Percentiles rank a stretch among this genome's conserved stretches.
Conservation (phyloP, 2,329 filamentous ascomycete species). For the Aspergillus candidus region DNA sequence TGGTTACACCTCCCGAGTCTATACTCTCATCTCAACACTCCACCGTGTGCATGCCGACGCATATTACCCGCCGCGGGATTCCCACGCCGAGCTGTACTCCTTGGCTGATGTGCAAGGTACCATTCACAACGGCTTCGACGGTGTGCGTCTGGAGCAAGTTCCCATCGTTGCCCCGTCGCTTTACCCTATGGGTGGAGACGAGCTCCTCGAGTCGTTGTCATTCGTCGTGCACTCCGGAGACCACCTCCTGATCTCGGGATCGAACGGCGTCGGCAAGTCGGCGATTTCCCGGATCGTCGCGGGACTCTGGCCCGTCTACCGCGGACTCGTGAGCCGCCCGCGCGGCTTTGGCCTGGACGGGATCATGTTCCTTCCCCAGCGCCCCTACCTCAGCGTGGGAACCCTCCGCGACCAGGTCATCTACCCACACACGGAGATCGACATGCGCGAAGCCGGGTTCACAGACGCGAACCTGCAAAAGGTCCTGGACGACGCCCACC, state of each 20-base stretch:
- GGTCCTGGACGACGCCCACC: constrained; percentile 72
- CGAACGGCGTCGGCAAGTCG: constrained; percentile 91
- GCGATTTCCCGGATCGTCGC: constrained; percentile 82
- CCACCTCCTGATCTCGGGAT: constrained; percentile 87
- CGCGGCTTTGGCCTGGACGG: constrained; percentile 76
- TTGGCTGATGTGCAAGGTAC: constrained; percentile 89
- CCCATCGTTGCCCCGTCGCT: constrained; percentile 84
- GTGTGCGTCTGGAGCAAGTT: constrained; percentile 86
- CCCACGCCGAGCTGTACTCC: constrained; percentile 74
- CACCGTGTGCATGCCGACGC: constrained; percentile 89
- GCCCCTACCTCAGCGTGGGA: constrained; percentile 85
- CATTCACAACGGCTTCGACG: constrained; percentile 89
- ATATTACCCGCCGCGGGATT: constrained; percentile 65
- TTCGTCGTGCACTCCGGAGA: constrained; percentile 87
- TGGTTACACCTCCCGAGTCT: constrained; percentile 92
- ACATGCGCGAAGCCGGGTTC: constrained; percentile 79
- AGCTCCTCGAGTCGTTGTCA: constrained; percentile 80
- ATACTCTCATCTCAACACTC: constrained; percentile 88
- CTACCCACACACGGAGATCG: constrained; percentile 88
- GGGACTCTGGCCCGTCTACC: constrained; percentile 92
- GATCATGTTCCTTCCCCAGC: constrained; percentile 96
- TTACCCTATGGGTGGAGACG: constrained; percentile 85
- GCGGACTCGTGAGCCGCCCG: constrained; percentile 82
- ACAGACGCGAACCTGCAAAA: constrained; percentile 71
- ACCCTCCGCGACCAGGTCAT: constrained; percentile 96